Conservation (phyloP, 2,329 filamentous ascomycete species). For the Alternaria sp. region DNA sequence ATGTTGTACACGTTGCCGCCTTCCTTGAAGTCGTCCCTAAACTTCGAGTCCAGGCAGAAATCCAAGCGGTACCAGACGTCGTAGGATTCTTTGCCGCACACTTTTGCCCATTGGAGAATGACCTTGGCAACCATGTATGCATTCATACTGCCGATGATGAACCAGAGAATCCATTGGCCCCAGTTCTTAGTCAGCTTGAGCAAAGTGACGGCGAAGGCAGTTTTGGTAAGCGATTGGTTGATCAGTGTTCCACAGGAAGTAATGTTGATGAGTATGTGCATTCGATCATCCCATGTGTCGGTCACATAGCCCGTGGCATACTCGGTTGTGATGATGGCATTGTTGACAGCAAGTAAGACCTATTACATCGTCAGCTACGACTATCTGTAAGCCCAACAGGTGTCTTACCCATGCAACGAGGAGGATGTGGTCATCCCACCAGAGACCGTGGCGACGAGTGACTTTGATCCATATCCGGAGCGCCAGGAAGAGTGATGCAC, state of each 20-base stretch:
- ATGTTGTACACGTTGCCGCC: constrained; percentile 62
- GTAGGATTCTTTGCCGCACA: constrained; percentile 53
- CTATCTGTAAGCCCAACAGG: neutral
- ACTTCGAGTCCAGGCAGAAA: constrained; percentile 51
- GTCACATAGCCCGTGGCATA: constrained; percentile 58
- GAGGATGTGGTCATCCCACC: constrained; percentile 51
- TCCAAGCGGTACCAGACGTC: constrained; percentile 57
- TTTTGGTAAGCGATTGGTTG: constrained; percentile 47
- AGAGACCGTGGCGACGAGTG: constrained; percentile 47
- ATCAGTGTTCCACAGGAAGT: constrained; percentile 49
- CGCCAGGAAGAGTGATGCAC: constrained; percentile 45
- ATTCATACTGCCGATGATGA: constrained; percentile 59
- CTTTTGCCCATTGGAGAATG: constrained; percentile 58
- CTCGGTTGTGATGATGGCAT: constrained; percentile 55
- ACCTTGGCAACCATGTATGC: constrained; percentile 56
- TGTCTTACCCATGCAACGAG: constrained; percentile 45
- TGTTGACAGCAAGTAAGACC: constrained; percentile 53
- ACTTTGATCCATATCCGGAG: constrained; percentile 48
- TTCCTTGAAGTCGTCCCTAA: constrained; percentile 56
- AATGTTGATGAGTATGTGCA: constrained; percentile 61
- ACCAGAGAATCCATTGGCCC: constrained; percentile 55
- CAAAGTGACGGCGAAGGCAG: constrained; percentile 50
- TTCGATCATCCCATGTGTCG: constrained; percentile 58
- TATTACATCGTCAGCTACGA: constrained; percentile 23
- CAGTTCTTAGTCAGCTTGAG: constrained; percentile 54